These are phyloP conservation scores for Ophiostoma tasmaniense DNA, from an alignment of 2,329 filamentous ascomycete species.

Conservation along the genomic window DNA sequence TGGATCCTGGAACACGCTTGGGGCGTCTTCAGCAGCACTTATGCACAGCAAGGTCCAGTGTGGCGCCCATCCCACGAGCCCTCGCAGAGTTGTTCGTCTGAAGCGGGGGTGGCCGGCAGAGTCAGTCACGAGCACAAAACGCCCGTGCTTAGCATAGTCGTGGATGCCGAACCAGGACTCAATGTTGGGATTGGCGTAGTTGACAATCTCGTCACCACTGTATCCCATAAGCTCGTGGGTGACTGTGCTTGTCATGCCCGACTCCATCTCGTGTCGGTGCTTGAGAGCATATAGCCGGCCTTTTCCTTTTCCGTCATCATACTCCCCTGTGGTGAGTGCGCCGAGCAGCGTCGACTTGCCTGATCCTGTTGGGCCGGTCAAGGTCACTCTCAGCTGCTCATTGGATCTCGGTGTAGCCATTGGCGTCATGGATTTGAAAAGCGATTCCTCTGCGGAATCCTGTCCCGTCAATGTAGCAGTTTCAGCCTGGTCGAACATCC, in stretches of 20 bases:
- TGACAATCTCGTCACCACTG: conserved; percentile 53
- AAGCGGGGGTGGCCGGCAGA: conserved; percentile 88
- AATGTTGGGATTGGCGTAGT: conserved; percentile 78
- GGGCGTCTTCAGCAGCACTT: conserved; percentile 55
- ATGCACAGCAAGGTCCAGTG: conserved; percentile 90
- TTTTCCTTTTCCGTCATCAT: conserved; percentile 88
- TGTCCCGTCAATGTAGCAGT: neutral
- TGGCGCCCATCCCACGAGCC: conserved; percentile 89
- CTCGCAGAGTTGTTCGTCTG: conserved; percentile 77
- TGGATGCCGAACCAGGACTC: conserved; percentile 95
- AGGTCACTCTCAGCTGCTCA: conserved; percentile 74
- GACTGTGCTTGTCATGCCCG: conserved; percentile 88
- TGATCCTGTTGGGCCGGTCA: conserved; percentile 81
- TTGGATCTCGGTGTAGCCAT: neutral
- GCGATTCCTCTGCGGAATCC: neutral
- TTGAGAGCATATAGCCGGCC: conserved; percentile 82
- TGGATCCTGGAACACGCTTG: neutral
- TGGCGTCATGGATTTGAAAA: neutral
- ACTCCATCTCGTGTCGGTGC: conserved; percentile 86
- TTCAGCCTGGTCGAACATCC: conserved; percentile 43
- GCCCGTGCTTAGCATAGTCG: conserved; percentile 60
- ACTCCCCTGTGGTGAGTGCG: conserved; percentile 73
- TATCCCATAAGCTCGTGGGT: conserved; percentile 93
- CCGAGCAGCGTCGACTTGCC: conserved; percentile 90
- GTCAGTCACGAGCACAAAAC: conserved; percentile 82